Evolutionary conservation across 1,139 yeast genomes (phyloP), one percentile per base, ranked within the genome.

Genomic region (Chernovozyma sophiae-reginae): DNA sequence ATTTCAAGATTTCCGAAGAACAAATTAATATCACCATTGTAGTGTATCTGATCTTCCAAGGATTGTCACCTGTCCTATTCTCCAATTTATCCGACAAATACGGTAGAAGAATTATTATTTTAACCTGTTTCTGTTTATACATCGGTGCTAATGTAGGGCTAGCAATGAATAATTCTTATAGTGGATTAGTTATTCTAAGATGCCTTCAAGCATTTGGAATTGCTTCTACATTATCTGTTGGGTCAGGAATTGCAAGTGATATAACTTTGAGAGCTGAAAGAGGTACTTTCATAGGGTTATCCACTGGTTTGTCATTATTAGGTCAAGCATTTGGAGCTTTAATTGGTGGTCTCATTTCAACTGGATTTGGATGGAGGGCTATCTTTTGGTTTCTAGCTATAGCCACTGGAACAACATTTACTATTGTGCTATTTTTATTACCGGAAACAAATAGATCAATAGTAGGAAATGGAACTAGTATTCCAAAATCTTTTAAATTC

Each of bases 281-380:
- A 40, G 95, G 94, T 7, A 68, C 74, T 10, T 72, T 70, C 40
- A 72, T 79, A 33, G 90, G 92, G 0, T 51, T 78, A 15, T 72
- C 76, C 2, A 58, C 74, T 13, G 94, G 94, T 0, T 60, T 80
- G n/a, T 73, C 80, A 3, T 66, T 83, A 7, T 51, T 83, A 15
- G 95, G 94, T 1, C 83, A 79, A 49, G 87, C 86, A 0, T 66
- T 84, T 42, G 90, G 95, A 5, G 87, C 94, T 0, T 59, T 86
- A 11, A 59, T 86, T 19, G 95, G 95, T 16, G 84, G 90, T 6
- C 76, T 72, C 0, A 55, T 86, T 26, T 74, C 80, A 2, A 59
- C 74, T 2, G 56, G 70, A 14, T 75, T 82, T 66, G 72, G 75
- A 11, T 86, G 95, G 94, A 68, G 87, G 41, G 79, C 86, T 0